Evolutionary conservation across 225 moss, liverwort and hornwort genomes (phyloP), one percentile per base, ranked within the genome.

Genomic region (Marchantia paleacea): DNA sequence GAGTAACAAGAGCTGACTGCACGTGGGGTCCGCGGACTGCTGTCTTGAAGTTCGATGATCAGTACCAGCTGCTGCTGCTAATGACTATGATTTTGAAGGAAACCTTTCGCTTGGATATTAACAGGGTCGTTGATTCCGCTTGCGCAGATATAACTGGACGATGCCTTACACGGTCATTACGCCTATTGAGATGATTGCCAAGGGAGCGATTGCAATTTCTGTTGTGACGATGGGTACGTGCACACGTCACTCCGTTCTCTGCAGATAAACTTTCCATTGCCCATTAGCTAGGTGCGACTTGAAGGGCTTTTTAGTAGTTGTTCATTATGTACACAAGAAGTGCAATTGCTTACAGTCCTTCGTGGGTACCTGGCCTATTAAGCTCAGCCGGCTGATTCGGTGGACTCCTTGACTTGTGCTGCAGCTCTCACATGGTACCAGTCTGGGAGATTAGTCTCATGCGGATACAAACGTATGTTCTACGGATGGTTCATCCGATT

Each of bases 171-270:
- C 85, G 16, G 60, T 85, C 14, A 76, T 57, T 54, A 75, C 60
- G 3, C 60, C 82, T 9, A 22, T 85, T 14, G 61, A 80, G 48
- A 58, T 85, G 7, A 75, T 85, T 12, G 85, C 85, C 12, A 58
- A 85, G 15, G 85, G 85, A 54, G 85, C 85, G 1, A 82, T 85
- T 53, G 85, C 82, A 7, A 82, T 85, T 16, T 82, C 85, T 20
- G 82, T 85, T 2, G 85, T 85, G 62, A 77, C 82, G 25, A 85
- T 85, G 85, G 85, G 85, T 85, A 77, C 20, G 80, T 84, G 7
- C 47, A 51, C 24, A 49, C 5, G 7, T 8, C 9, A 6, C 15
- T 15, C 19, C 7, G 48, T 73, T 51, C 72, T 58, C 58, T 5
- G 39, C 2, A 39, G 39, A 39, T 39, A 5, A 2, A 5, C 39